Conservation (phyloP, 2,329 filamentous ascomycete genomes). For the Fusarium cyanostomum region DNA sequence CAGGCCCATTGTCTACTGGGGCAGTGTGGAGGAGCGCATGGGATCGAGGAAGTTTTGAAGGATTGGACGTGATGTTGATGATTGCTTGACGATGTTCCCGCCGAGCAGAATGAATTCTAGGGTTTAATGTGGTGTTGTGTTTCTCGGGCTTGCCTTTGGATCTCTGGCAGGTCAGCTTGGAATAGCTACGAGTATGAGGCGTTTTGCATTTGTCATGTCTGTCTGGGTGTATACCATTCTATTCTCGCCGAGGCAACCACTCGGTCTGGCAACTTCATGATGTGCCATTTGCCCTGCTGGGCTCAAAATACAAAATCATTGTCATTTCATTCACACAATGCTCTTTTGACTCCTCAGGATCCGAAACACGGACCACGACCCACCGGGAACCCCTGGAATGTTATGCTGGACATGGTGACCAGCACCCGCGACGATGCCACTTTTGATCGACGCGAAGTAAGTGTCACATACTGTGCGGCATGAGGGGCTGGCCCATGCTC, state of each 20-base stretch:
- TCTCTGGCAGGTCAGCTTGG: conserved; percentile 15
- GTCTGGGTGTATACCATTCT: conserved; percentile 2
- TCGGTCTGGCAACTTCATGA: conserved; percentile 18
- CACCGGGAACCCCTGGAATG: conserved; percentile 33
- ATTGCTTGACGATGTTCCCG: conserved; percentile 4
- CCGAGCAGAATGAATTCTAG: neutral
- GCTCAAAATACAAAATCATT: conserved; percentile 9
- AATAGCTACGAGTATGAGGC: conserved; percentile 18
- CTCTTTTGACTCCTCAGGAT: conserved; percentile 8
- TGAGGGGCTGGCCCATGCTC: neutral
- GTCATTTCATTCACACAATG: neutral
- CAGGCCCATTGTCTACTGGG: conserved; percentile 70
- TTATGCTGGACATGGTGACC: conserved; percentile 1
- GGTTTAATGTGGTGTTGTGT: conserved; percentile 22
- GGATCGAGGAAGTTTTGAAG: conserved; percentile 46
- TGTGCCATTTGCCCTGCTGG: neutral
- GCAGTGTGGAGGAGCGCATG: conserved; percentile 69
- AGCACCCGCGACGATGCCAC: conserved; percentile 3
- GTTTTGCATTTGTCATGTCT: conserved; percentile 7
- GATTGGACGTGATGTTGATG: conserved; percentile 1
- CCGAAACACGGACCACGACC: conserved; percentile 23
- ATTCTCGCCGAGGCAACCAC: conserved; percentile 6
- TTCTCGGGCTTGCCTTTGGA: conserved; percentile 8
- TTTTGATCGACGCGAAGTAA: conserved; percentile 12
- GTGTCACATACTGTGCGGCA: neutral